Evolutionary conservation across 768 basidiomycete species (phyloP).

Genomic region (Trametes elegans): DNA sequence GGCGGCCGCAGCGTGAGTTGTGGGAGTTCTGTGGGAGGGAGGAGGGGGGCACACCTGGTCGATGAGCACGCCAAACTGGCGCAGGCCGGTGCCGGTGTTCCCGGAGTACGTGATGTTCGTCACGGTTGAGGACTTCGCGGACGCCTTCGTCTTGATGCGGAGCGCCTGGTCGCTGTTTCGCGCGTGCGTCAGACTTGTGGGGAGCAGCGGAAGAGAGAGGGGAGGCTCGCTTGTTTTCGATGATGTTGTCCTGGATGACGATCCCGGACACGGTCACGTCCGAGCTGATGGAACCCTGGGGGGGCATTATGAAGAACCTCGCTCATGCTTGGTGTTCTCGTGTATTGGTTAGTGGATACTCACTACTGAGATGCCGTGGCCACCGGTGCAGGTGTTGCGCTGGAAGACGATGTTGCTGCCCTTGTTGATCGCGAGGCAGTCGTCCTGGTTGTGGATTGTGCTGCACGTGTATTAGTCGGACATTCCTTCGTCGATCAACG

Average conservation of each 20-base stretch:
- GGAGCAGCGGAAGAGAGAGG: not conserved
- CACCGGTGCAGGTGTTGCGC: conserved; percentile 49
- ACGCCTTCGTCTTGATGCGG: conserved; percentile 56
- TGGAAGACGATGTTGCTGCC: conserved; percentile 40
- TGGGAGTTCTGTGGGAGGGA: not conserved
- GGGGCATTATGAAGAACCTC: not conserved
- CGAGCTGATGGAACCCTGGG: conserved; percentile 56
- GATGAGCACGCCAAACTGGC: conserved; percentile 55
- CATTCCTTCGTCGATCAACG: too few species aligned
- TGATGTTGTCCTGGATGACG: conserved; percentile 47
- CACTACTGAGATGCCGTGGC: conserved; percentile 64
- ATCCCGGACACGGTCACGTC: conserved; percentile 45
- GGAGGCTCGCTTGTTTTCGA: conserved; percentile 49
- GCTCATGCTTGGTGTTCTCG: too few species aligned
- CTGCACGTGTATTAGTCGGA: not conserved
- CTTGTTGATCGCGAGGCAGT: conserved; percentile 56
- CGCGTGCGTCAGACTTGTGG: too few species aligned
- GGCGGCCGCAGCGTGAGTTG: not conserved
- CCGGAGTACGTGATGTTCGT: conserved; percentile 49
- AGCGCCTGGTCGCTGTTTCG: conserved; percentile 47
- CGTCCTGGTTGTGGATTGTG: conserved; percentile 39
- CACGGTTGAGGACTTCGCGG: conserved; percentile 47
- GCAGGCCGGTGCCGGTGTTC: conserved; percentile 51
- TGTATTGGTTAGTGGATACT: not conserved
- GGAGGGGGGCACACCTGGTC: conserved; percentile 41